Conservation (phyloP, 495 filamentous ascomycete genomes). For the Cercophora sp. region DNA sequence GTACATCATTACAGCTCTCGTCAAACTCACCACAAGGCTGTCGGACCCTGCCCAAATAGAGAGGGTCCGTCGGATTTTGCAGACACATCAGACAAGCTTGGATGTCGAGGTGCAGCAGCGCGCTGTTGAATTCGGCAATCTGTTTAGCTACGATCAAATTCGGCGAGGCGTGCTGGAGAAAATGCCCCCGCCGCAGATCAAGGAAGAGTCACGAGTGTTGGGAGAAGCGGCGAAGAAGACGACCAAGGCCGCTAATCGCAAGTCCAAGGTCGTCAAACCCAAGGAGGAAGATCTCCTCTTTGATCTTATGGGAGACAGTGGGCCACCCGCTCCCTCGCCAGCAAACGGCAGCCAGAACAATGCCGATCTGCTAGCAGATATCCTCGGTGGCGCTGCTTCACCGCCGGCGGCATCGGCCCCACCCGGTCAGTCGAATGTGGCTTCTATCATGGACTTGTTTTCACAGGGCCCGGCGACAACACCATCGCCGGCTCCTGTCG, state of each 20-base stretch:
- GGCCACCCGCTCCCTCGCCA: constrained; percentile 44
- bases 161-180: constrained; percentile 88
- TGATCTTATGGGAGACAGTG: constrained; percentile 84
- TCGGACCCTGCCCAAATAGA: constrained; percentile 79
- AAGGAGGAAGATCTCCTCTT: constrained; percentile 88
- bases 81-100: constrained; percentile 70
- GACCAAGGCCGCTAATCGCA: constrained; percentile 67
- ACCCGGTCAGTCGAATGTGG: constrained; percentile 55
- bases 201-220: constrained; percentile 84
- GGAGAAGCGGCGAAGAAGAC: constrained; percentile 83
- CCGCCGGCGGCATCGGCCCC: constrained; percentile 50
- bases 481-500: constrained; percentile 25
- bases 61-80: constrained; percentile 72
- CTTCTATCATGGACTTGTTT: constrained; percentile 87
- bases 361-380: constrained; percentile 83
- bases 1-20: constrained; percentile 90
- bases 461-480: constrained; percentile 30
- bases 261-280: constrained; percentile 71
- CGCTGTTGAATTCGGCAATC: constrained; percentile 88
- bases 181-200: constrained; percentile 96
- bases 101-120: constrained; percentile 96
- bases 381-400: constrained; percentile 62
- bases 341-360: constrained; percentile 71
- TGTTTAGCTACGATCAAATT: constrained; percentile 85
- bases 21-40: constrained; percentile 92